Conservation (phyloP, 2,329 filamentous ascomycete genomes). For the Xylariaceae sp. region DNA sequence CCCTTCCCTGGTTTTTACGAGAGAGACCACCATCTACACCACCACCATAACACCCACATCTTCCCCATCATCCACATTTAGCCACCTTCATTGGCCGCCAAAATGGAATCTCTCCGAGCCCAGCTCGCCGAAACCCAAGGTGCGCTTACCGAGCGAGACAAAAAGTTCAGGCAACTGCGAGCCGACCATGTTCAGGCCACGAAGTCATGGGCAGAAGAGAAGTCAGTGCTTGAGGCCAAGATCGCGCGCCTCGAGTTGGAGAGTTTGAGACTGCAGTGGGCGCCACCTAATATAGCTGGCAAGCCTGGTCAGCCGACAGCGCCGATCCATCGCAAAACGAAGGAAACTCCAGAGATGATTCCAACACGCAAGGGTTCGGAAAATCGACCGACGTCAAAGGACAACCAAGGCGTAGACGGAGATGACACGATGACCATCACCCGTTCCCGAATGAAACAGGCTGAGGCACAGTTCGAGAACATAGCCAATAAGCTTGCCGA, state of each 20-base stretch:
- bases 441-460: slow-evolving; percentile 28
- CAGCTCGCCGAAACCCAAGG: slow-evolving; percentile 39
- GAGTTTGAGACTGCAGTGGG: slow-evolving; percentile 13
- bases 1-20: neutral
- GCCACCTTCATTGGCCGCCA: neutral
- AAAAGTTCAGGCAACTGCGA: slow-evolving; percentile 34
- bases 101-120: slow-evolving; percentile 37
- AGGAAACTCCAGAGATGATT: neutral
- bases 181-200: slow-evolving; percentile 23
- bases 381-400: neutral
- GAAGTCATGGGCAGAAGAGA: slow-evolving; percentile 29
- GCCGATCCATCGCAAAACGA: neutral
- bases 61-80: neutral
- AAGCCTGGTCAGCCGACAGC: neutral
- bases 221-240: slow-evolving; percentile 24
- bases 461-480: slow-evolving; percentile 28
- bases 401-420: slow-evolving; percentile 2
- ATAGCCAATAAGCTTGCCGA: slow-evolving; percentile 25
- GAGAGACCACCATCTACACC: neutral
- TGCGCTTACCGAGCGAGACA: slow-evolving; percentile 35
- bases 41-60: slow-evolving; percentile 1
- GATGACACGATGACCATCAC: slow-evolving; percentile 29
- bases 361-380: neutral
- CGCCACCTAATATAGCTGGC: neutral
- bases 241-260: slow-evolving; percentile 32